These are phyloP conservation scores for Puccinia triticina DNA, from an alignment of 1,284 basidiomycete genomes.

Conservation along the genomic window DNA sequence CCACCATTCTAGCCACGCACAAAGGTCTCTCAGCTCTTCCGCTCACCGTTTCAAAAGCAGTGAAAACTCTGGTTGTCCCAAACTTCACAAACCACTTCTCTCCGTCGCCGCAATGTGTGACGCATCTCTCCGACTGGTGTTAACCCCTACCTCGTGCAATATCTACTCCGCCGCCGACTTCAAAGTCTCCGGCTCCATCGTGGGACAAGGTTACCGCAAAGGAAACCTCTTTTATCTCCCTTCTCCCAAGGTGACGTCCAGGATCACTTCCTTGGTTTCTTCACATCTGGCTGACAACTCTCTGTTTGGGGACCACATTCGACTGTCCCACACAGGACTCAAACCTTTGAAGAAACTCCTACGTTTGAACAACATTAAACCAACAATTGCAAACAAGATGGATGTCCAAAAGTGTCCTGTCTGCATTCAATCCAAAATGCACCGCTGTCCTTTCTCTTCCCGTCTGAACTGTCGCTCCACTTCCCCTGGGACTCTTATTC, in stretches of 20 bases:
- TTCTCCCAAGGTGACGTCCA: not conserved
- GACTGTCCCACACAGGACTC: constrained; percentile 5
- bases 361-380: not conserved
- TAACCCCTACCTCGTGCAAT: not conserved
- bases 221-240: not conserved
- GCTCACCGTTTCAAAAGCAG: not conserved
- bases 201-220: not conserved
- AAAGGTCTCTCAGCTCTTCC: not conserved
- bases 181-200: not conserved
- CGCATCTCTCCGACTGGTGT: not conserved
- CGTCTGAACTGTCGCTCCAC: not conserved
- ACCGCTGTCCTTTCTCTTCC: not conserved
- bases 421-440: constrained; percentile 17
- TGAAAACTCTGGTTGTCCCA: not conserved
- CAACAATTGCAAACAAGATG: not conserved
- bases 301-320: too few relatives aligned
- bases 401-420: constrained; percentile 1
- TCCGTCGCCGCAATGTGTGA: too few relatives aligned
- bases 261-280: too few relatives aligned
- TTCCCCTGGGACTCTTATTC: not conserved
- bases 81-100: not conserved
- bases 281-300: not conserved
- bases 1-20: not conserved
- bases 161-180: not conserved
- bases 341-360: constrained; percentile 19